Conservation (phyloP, 257 asterid genomes). For the Apocynum venetum region DNA sequence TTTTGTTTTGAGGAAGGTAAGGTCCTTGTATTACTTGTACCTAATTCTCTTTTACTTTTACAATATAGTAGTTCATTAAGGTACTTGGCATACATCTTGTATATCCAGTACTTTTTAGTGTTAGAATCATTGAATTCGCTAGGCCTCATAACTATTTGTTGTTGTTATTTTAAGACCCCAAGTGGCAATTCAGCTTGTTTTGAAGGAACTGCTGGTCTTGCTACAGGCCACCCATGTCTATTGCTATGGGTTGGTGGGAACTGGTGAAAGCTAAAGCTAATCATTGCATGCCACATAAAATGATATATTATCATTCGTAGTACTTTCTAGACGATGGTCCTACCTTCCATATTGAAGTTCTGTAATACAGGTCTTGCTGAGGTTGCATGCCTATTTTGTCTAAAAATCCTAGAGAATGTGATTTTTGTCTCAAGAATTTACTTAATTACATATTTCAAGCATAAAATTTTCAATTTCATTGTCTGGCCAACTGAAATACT, state of each 20-base stretch:
- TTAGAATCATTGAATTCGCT: background rate
- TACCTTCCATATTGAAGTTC: background rate
- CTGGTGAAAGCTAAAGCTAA: background rate
- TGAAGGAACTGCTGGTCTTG: too few species aligned
- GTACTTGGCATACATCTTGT: background rate
- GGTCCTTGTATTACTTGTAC: background rate
- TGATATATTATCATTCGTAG: background rate
- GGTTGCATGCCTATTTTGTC: background rate
- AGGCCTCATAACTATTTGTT: background rate
- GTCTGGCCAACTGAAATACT: background rate
- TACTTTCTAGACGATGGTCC: background rate
- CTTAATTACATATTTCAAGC: background rate
- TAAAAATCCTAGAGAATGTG: background rate
- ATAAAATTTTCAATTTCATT: background rate
- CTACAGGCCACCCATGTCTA: background rate
- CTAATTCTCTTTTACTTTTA: background rate
- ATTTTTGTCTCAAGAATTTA: background rate
- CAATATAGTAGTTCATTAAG: background rate
- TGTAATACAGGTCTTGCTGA: background rate
- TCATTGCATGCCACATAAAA: background rate
- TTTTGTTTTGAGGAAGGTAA: constrained; percentile 84
- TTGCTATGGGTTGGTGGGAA: background rate
- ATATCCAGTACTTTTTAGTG: background rate
- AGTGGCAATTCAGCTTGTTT: background rate
- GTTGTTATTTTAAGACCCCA: background rate